These are phyloP conservation scores for Raffaelea albimanens DNA, from an alignment of 2,329 filamentous ascomycete genomes.

Conservation along the genomic window DNA sequence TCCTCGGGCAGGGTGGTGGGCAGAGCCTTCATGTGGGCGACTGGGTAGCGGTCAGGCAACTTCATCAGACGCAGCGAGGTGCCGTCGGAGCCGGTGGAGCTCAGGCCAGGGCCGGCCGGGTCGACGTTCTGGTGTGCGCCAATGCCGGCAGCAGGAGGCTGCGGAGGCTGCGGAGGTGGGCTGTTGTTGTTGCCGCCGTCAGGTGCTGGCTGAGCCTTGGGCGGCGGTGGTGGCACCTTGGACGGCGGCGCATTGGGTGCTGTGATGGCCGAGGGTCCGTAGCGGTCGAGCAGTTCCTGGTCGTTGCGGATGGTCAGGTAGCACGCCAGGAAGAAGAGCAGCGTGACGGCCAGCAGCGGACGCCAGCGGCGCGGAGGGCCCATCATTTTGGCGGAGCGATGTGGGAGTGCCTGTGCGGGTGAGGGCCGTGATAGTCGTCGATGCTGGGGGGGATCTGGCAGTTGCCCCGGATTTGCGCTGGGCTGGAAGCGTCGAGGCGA, in stretches of 20 bases:
- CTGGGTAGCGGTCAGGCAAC: conserved; percentile 24
- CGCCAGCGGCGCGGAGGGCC: conserved; percentile 14
- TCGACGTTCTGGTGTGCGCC: too few species aligned
- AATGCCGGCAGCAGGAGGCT: not conserved
- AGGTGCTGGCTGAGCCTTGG: not conserved
- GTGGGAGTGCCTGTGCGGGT: too few species aligned
- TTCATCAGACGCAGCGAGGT: conserved; percentile 16
- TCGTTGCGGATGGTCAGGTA: not conserved
- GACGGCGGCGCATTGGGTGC: conserved; percentile 2
- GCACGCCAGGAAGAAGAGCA: conserved; percentile 1
- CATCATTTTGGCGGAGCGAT: conserved; percentile 6
- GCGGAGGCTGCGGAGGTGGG: too few species aligned
- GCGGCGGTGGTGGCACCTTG: conserved; percentile 6
- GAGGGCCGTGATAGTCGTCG: too few species aligned
- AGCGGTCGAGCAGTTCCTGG: not conserved
- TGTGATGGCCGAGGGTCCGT: not conserved
- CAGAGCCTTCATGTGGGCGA: conserved; percentile 22
- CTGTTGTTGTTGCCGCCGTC: not conserved
- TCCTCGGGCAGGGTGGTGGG: conserved; percentile 22
- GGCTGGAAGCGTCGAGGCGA: too few species aligned
- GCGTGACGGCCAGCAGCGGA: conserved; percentile 7
- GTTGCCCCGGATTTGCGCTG: too few species aligned
- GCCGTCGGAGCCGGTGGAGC: not conserved
- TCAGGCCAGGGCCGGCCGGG: too few species aligned
- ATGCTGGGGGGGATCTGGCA: too few species aligned